Evolutionary conservation across 345 rosid species (phyloP).

Genomic region (Eucalyptus globulus): DNA sequence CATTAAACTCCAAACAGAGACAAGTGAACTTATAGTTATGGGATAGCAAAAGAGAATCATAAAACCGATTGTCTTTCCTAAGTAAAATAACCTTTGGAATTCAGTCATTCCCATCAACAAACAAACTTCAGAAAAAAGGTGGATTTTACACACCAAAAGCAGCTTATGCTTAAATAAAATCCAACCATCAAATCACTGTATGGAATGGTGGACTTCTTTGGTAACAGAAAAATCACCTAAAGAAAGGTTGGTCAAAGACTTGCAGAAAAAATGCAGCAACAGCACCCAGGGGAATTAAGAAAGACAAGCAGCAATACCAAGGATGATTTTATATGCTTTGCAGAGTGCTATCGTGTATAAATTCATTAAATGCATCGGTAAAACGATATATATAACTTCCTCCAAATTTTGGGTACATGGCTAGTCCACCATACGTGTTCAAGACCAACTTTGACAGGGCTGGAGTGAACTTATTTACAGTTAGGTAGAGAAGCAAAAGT

Average conservation of each 20-base stretch:
- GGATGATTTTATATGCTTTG: not conserved
- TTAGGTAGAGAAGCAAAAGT: not conserved
- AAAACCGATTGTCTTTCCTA: not conserved
- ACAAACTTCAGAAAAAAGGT: not conserved
- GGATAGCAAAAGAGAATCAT: not conserved
- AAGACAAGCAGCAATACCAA: not conserved
- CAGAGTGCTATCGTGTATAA: not conserved
- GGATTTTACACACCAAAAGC: not conserved
- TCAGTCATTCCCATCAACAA: not conserved
- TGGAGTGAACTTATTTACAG: not conserved
- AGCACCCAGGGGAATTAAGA: not conserved
- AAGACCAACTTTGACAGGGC: not conserved
- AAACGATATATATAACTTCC: not conserved
- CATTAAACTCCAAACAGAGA: not conserved
- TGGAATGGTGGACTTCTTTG: not conserved
- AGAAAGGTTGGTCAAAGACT: not conserved
- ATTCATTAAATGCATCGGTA: not conserved
- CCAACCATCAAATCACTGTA: not conserved
- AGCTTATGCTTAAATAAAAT: not conserved
- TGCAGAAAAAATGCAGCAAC: not conserved
- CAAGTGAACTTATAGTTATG: not conserved
- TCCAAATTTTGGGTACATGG: not conserved
- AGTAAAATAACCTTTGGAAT: not conserved
- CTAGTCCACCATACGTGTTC: not conserved
- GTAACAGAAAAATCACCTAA: not conserved